Base-by-base conservation (phyloP, 2,329 filamentous ascomycete species). In the Tolypocladium pustulatum region DNA sequence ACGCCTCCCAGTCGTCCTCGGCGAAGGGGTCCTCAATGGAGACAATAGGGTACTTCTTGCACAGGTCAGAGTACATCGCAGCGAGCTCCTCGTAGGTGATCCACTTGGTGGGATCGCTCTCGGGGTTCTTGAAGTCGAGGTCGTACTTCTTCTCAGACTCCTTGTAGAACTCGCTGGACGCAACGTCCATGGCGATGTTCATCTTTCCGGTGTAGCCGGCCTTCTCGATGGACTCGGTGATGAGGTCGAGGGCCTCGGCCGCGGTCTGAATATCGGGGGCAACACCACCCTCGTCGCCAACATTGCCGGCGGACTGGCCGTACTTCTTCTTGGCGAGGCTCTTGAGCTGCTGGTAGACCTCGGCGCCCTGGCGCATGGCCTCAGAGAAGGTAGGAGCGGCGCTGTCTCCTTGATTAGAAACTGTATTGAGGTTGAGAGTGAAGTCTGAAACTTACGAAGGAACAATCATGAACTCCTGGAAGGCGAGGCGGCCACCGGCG, bases 121-220 rank as follows among this genome's bases (percentile, higher is more conserved):
- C 88, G 71, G 94, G 93, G 87, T 99, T 99, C 90, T 99, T 97
- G 90, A 97, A 99, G 88, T 97, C 94, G 65, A 99, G 85, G 75
- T 99, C 94, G 85, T 99, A 99, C 85, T 97, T 97, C 89, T 97
- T 97, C 75, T 81, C 93, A 57, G 94, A 90, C 71, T 81, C 78
- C 83, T 97, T 97, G 89, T 99, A 99, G 85, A 99, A 99, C 79
- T 99, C 94, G 82, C 90, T 96, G 65, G 94, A 97, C 66, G 94
- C 94, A 74, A 97, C 93, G 72, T 99, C 94, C 91, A 99, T 96
- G 75, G 94, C 94, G 71, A 99, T 99, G 78, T 96, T 90, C 76
- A 99, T 87, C 84, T 94, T 82, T 77, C 93, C 94, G 61, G 89
- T 91, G 84, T 99, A 97, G 67, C 94, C 94, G 66, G 93, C 90